A percentile compares a stretch with the other conserved stretches of the same genome.
Conservation (phyloP, 352 stramenopile species). For the Phytophthora pseudosyringae region DNA sequence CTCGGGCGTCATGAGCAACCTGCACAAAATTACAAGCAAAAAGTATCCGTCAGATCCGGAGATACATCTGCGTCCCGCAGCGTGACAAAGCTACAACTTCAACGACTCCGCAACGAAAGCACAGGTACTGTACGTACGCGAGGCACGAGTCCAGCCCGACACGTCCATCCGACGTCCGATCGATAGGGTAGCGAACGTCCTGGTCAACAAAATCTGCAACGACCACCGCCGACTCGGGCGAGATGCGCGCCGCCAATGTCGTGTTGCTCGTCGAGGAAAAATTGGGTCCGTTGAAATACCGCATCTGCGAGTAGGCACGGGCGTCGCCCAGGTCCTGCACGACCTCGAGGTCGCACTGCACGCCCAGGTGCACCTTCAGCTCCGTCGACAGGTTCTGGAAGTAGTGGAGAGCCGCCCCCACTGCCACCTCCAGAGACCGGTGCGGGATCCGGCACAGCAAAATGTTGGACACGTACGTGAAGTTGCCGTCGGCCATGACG, state of each 20-base stretch:
- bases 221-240: slow-evolving; percentile 42
- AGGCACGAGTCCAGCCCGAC: slow-evolving; percentile 41
- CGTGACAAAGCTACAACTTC: slow-evolving; percentile 21
- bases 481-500: slow-evolving; percentile 55
- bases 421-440: slow-evolving; percentile 39
- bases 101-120: slow-evolving; percentile 19
- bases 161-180: slow-evolving; percentile 31
- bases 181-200: slow-evolving; percentile 43
- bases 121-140: slow-evolving; percentile 24
- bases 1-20: slow-evolving; percentile 44
- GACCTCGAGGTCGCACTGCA: slow-evolving; percentile 36
- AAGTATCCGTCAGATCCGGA: slow-evolving; percentile 10
- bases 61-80: neutral
- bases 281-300: slow-evolving; percentile 47
- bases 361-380: slow-evolving; percentile 38
- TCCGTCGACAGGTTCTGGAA: slow-evolving; percentile 45
- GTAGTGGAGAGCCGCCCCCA: slow-evolving; percentile 45
- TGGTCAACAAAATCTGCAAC: slow-evolving; percentile 56
- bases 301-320: slow-evolving; percentile 48
- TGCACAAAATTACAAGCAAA: slow-evolving; percentile 18
- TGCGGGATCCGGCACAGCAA: slow-evolving; percentile 55
- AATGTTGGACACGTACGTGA: slow-evolving; percentile 62
- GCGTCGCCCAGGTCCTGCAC: slow-evolving; percentile 41
- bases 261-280: slow-evolving; percentile 53
- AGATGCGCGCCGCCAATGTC: slow-evolving; percentile 40